A percentile compares a stretch with the other conserved stretches of the same genome.
These are phyloP conservation scores for Penicillium crystallinum DNA, from an alignment of 495 filamentous ascomycete species.

Conservation along the genomic window DNA sequence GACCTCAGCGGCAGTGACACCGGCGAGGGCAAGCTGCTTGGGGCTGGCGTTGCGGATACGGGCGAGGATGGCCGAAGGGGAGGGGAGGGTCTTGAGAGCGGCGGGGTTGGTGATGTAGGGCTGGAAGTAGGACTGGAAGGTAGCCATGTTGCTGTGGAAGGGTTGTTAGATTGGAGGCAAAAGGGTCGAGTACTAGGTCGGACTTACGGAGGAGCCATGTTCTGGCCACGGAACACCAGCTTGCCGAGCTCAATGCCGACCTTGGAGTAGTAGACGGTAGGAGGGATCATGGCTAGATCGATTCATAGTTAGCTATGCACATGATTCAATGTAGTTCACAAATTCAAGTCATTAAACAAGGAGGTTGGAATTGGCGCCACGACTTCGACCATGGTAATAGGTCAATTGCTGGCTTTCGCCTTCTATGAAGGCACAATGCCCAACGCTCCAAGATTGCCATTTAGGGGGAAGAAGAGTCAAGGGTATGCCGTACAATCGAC, in stretches of 20 bases:
- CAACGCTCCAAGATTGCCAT: neutral
- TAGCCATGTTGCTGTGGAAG: constrained; percentile 57
- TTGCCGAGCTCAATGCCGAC: constrained; percentile 83
- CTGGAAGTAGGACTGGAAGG: constrained; percentile 85
- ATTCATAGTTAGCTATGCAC: constrained; percentile 25
- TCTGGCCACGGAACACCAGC: constrained; percentile 81
- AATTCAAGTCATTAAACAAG: constrained; percentile 22
- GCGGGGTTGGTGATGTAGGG: constrained; percentile 66
- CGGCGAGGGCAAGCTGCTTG: constrained; percentile 61
- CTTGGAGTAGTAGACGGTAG: constrained; percentile 81
- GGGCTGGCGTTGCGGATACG: constrained; percentile 63
- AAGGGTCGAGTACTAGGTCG: neutral
- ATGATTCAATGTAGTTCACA: neutral
- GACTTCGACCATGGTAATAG: constrained; percentile 8
- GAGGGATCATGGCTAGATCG: constrained; percentile 73
- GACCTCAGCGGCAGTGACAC: constrained; percentile 77
- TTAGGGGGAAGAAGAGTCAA: neutral
- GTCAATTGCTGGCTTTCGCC: neutral
- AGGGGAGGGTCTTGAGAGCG: constrained; percentile 39
- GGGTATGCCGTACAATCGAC: constrained; percentile 70
- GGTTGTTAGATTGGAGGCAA: constrained; percentile 11
- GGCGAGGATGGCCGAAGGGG: constrained; percentile 51
- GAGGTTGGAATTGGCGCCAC: constrained; percentile 7
- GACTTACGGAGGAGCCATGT: constrained; percentile 92
- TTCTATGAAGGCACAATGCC: neutral